Evolutionary conservation across 2,329 filamentous ascomycete genomes (phyloP).

Genomic region (Trichoderma pleuroti): DNA sequence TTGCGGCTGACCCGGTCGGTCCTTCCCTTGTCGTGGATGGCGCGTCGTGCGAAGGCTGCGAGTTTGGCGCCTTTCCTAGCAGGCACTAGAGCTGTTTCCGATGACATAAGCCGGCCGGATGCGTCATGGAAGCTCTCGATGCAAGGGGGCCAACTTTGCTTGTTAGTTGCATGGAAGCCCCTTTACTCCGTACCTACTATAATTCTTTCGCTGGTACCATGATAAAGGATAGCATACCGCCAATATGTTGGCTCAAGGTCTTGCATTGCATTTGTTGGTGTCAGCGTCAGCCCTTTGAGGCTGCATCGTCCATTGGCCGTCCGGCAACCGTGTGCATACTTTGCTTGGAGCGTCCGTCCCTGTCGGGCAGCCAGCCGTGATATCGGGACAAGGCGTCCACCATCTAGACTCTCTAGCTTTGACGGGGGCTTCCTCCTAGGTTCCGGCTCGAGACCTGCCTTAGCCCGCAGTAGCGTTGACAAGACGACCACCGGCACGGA

Average conservation of each 20-base stretch:
- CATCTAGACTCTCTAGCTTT: not conserved
- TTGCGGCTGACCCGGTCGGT: not conserved
- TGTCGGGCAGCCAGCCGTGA: not conserved
- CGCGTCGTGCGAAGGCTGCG: conserved; percentile 1
- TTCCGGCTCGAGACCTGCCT: not conserved
- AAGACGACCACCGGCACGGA: not conserved
- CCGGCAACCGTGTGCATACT: not conserved
- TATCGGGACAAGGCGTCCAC: not conserved
- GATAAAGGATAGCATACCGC: no score
- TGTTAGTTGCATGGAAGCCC: no score
- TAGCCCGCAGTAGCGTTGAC: not conserved
- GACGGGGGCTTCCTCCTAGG: not conserved
- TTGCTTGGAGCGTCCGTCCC: not conserved
- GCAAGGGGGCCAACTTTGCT: no score
- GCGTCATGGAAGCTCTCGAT: not conserved
- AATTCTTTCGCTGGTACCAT: not conserved
- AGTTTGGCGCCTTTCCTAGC: not conserved
- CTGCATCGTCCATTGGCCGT: not conserved
- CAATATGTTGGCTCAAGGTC: not conserved
- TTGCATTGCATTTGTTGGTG: not conserved
- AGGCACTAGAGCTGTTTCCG: not conserved
- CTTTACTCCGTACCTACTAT: no score
- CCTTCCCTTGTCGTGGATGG: not conserved
- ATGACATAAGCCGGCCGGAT: not conserved
- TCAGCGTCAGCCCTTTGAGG: not conserved